Base-by-base conservation (phyloP, 2,329 filamentous ascomycete species). In the Botrytis sinoallii region DNA sequence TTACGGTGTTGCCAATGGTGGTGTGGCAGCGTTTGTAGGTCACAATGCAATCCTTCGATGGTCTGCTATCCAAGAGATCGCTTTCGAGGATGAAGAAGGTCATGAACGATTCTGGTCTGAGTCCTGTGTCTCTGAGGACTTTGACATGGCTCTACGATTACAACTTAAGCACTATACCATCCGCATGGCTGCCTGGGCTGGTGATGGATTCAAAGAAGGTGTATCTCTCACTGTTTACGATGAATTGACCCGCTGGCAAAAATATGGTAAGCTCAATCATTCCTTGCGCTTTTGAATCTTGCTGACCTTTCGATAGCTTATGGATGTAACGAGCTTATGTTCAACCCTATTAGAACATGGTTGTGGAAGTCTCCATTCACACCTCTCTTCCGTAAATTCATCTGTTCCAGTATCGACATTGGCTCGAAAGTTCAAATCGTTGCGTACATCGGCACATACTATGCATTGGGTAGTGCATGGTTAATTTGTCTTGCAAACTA, bases 41-140 rank as follows among this genome's bases (percentile, higher is more conserved):
- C 92, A 94, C 84, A 94, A 94, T 78, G 92, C 92, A 3, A 88
- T 94, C 73, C 84, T 94, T 22, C 87, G 92, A 46, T 94, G 92
- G 92, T 84, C 84, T 67, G 89, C 88, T 25, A 83, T 91, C 38
- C 89, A 90, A 77, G 84, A 88, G 61, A 85, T 90, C 68, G 85
- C 85, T 2, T 88, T 85, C 77, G 82, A 83, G 61, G 86, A 77
- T 46, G 75, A 88, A 70, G 88, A 89, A 71, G 87, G 86, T 10
- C 75, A 75, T 18, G 77, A 89, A 22, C 89, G 90, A 77, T 93
- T 89, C 83, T 94, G 92, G 92, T 93, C 91, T 12, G 92, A 94
- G 80, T 86, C 86, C 7, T 91, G 92, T 77, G 92, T 94, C 0
- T 93, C 91, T 0, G 92, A 94, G 76, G 92, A 94, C 78, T 94